Evolutionary conservation across 805 yeast genomes (phyloP).

Genomic region (Ogataea polymorpha): DNA sequence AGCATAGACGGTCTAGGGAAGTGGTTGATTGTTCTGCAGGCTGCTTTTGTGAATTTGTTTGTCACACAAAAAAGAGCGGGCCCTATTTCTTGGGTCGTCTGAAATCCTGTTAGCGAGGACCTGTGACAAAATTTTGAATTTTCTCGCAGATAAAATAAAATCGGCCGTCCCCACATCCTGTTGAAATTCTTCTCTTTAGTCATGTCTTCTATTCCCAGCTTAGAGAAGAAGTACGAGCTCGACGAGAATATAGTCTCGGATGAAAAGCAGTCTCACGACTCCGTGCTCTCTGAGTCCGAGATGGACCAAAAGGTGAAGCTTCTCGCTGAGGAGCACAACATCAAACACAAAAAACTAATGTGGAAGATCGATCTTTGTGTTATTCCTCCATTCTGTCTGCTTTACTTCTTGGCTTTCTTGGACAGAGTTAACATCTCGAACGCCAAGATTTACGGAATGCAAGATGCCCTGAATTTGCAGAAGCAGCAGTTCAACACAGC

Average conservation of each 20-base stretch:
- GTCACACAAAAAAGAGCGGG: background rate
- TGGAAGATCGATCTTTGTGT: constrained; percentile 66
- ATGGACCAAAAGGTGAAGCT: constrained; percentile 28
- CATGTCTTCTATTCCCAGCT: constrained; percentile 19
- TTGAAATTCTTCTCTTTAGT: background rate
- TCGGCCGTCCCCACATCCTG: background rate
- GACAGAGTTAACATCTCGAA: constrained; percentile 83
- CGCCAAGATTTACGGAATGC: constrained; percentile 72
- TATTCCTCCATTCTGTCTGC: constrained; percentile 71
- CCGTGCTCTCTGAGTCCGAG: constrained; percentile 22
- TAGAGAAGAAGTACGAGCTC: constrained; percentile 17
- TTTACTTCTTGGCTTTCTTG: constrained; percentile 73
- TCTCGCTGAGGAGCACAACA: constrained; percentile 43
- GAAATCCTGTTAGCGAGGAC: background rate
- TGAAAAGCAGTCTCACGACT: constrained; percentile 7
- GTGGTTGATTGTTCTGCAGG: too few species aligned
- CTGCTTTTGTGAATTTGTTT: too few species aligned
- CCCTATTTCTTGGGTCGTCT: background rate
- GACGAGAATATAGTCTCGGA: constrained; percentile 15
- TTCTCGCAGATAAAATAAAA: background rate
- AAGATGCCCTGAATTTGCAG: constrained; percentile 47
- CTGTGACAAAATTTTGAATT: background rate
- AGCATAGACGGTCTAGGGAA: too few species aligned
- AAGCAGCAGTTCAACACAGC: constrained; percentile 64
- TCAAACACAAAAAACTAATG: constrained; percentile 55